Percentiles rank a stretch among this genome's conserved stretches.
Conservation (phyloP, 2,329 filamentous ascomycete species). For the Calonectria naviculata region DNA sequence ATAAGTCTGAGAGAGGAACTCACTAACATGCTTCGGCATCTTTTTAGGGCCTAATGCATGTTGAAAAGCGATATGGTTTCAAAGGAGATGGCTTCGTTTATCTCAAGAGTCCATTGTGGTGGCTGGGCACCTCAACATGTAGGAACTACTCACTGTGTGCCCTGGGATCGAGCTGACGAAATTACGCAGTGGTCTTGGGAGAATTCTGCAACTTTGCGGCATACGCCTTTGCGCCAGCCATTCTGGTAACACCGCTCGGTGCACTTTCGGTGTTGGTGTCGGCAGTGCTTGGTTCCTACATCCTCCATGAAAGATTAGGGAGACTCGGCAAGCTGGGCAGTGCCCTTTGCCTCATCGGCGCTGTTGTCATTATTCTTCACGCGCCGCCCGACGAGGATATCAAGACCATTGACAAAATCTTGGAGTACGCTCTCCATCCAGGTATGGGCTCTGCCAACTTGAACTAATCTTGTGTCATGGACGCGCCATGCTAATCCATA, state of each 20-base stretch:
- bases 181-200: not conserved
- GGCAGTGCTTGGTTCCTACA: constrained; percentile 1
- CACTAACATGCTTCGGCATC: not conserved
- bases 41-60: not conserved
- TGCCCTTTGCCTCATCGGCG: not conserved
- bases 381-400: constrained; percentile 9
- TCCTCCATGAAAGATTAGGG: not conserved
- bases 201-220: constrained; percentile 16
- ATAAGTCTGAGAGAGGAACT: not conserved
- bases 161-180: not conserved
- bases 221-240: constrained; percentile 15
- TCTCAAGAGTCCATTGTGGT: constrained; percentile 10
- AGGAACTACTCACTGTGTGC: not conserved
- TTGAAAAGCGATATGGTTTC: not conserved
- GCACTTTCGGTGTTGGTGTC: constrained; percentile 1
- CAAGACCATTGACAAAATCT: constrained; percentile 6
- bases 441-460: not conserved
- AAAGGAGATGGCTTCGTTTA: not conserved
- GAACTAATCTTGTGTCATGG: too few species aligned
- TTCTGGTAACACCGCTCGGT: constrained; percentile 15
- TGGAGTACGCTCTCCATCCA: not conserved
- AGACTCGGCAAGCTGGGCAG: constrained; percentile 6
- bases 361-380: constrained; percentile 4
- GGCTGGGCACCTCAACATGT: constrained; percentile 2
- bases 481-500: not conserved